Conservation (phyloP, 1,139 yeast genomes). For the Yamadazyma kanchanaburiensis region DNA sequence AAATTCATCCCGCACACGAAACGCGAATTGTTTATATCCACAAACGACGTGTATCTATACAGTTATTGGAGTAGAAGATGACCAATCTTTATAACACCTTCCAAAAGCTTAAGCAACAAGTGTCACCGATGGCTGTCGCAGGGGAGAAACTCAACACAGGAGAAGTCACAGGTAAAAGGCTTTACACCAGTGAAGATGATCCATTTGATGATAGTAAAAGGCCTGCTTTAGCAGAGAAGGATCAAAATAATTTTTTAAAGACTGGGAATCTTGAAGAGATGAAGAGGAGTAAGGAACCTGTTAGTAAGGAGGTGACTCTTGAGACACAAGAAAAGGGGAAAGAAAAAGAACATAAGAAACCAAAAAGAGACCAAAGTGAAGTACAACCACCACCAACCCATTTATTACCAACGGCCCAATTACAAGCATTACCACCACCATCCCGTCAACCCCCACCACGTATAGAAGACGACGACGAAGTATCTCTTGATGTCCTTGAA, state of each 20-base stretch:
- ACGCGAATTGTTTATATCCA: too few species aligned
- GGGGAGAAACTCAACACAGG: too few species aligned
- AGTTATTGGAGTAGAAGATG: too few species aligned
- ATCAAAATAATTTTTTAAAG: conserved; percentile 1
- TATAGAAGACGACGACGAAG: conserved; percentile 40
- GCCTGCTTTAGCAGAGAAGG: conserved; percentile 3
- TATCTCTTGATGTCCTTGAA: conserved; percentile 51
- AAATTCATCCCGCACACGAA: too few species aligned
- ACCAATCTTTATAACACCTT: conserved; percentile 16
- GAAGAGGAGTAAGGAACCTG: neutral
- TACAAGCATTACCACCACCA: neutral
- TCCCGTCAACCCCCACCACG: too few species aligned
- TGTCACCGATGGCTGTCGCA: conserved; percentile 13
- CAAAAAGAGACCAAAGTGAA: neutral
- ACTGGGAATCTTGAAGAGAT: conserved; percentile 5
- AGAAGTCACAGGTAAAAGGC: conserved; percentile 8
- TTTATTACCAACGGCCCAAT: neutral
- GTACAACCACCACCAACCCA: neutral
- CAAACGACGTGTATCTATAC: too few species aligned
- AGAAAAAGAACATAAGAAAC: neutral
- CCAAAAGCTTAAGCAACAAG: conserved; percentile 13
- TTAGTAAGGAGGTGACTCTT: neutral
- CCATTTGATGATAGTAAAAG: conserved; percentile 25
- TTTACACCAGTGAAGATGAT: conserved; percentile 22
- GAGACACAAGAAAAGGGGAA: neutral